A percentile compares a stretch with the other conserved stretches of the same genome.
These are phyloP conservation scores for Colletotrichum sp. DNA, from an alignment of 2,329 filamentous ascomycete species.

Conservation along the genomic window DNA sequence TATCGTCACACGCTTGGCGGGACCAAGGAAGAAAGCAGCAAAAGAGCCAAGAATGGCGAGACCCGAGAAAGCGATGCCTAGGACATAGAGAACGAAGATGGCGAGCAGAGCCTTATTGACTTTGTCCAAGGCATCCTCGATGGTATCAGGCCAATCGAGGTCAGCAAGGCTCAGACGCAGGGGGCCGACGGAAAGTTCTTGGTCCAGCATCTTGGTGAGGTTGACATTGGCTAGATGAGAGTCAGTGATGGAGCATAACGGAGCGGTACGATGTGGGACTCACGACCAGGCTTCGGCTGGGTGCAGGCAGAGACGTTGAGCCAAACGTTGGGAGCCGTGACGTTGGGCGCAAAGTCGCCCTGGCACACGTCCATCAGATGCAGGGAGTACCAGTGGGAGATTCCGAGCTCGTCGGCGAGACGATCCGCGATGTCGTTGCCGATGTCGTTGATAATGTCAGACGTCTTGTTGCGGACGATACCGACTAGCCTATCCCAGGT, in stretches of 20 bases:
- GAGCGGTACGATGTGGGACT: constrained; percentile 21
- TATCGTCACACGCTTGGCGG: constrained; percentile 27
- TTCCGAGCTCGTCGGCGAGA: constrained; percentile 46
- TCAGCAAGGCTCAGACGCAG: constrained; percentile 49
- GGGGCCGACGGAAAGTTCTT: constrained; percentile 49
- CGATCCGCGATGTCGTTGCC: constrained; percentile 44
- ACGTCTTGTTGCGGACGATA: constrained; percentile 35
- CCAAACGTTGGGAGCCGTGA: constrained; percentile 37
- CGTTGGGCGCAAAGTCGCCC: constrained; percentile 50
- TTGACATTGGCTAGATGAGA: constrained; percentile 43
- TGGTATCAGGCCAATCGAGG: constrained; percentile 47
- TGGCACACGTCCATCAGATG: constrained; percentile 54
- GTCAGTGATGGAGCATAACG: background rate
- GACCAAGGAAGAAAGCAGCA: constrained; percentile 37
- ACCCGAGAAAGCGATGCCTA: constrained; percentile 47
- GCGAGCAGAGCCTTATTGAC: constrained; percentile 54
- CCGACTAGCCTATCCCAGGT: constrained; percentile 31
- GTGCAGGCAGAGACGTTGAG: constrained; percentile 53
- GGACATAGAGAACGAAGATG: constrained; percentile 53
- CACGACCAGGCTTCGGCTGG: constrained; percentile 41
- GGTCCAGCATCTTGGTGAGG: constrained; percentile 51
- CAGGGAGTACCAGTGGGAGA: constrained; percentile 57
- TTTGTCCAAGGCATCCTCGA: constrained; percentile 53
- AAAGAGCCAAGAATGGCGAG: constrained; percentile 46
- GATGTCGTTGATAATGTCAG: constrained; percentile 43